Conservation (phyloP, 257 asterid genomes). For the Jacaranda copaia region DNA sequence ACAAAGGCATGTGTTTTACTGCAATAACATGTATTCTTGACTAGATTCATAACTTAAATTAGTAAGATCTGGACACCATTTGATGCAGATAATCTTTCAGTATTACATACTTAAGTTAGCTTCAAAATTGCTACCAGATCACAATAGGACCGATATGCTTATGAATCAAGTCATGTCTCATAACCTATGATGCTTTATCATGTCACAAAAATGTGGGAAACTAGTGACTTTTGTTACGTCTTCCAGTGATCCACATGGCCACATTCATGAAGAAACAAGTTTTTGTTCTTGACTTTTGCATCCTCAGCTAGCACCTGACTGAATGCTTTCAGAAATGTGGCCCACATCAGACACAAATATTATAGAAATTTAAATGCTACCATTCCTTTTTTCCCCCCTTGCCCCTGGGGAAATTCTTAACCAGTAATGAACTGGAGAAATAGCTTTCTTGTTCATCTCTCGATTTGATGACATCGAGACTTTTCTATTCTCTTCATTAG, state of each 20-base stretch:
- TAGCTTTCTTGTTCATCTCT: slow-evolving; percentile 12
- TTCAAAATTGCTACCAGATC: not conserved
- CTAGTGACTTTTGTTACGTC: not conserved
- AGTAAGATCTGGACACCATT: not conserved
- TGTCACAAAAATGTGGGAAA: slow-evolving; percentile 4
- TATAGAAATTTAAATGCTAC: not conserved
- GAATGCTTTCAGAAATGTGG: not conserved
- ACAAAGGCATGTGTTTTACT: not conserved
- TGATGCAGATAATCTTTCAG: not conserved
- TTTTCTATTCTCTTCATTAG: slow-evolving; percentile 11
- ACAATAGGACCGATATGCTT: not conserved
- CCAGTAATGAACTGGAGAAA: not conserved
- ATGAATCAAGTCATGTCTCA: slow-evolving; percentile 12
- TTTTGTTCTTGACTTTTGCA: slow-evolving; percentile 14
- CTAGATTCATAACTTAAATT: slow-evolving; percentile 12
- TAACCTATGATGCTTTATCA: not conserved
- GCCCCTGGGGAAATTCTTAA: not conserved
- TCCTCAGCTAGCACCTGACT: slow-evolving; percentile 26
- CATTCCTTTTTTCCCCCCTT: not conserved
- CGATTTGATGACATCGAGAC: slow-evolving; percentile 16
- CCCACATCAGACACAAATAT: slow-evolving; percentile 16
- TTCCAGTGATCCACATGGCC: not conserved
- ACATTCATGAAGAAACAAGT: not conserved
- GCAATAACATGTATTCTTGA: slow-evolving; percentile 5
- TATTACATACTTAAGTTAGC: slow-evolving; percentile 17